phyloP scores from a whole-genome alignment of 2,329 filamentous ascomycete species.

The Cercospora sojina region DNA sequence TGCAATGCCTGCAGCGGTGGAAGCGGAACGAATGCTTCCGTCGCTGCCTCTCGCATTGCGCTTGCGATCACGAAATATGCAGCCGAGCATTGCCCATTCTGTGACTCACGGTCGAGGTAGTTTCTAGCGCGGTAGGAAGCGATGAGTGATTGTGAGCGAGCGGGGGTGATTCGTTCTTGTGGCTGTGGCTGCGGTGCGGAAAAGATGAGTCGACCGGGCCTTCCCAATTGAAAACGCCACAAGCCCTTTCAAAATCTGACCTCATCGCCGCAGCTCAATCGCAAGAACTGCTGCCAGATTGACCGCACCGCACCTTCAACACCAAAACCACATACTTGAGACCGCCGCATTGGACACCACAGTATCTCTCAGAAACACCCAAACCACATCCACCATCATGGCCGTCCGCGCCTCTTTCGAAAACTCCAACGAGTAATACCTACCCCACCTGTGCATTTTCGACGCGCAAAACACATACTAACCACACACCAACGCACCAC shows the following conservation, averaged over 20 bases:
- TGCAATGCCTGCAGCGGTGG: background rate
- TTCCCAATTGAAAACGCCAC: slow-evolving; percentile 5
- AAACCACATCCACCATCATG: slow-evolving; percentile 42
- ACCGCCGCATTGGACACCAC: slow-evolving; percentile 12
- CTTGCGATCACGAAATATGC: background rate
- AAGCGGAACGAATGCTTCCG: background rate
- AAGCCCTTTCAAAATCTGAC: slow-evolving; percentile 4
- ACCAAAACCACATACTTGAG: background rate
- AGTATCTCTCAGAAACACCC: slow-evolving; percentile 12
- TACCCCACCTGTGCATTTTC: slow-evolving; percentile 24
- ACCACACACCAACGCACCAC: background rate
- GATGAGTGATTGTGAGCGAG: slow-evolving; percentile 5
- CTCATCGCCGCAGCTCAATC: slow-evolving; percentile 2
- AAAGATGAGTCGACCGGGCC: slow-evolving; percentile 3
- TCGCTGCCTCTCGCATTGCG: background rate
- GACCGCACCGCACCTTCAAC: background rate
- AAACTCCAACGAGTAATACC: slow-evolving; percentile 77
- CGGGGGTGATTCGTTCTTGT: background rate
- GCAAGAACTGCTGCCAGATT: background rate
- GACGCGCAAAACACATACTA: slow-evolving; percentile 19
- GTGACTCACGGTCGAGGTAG: background rate
- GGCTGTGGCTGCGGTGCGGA: slow-evolving; percentile 1
- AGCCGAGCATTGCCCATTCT: background rate
- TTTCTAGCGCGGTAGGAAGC: background rate
- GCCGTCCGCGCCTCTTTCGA: slow-evolving; percentile 67